A percentile compares a stretch with the other conserved stretches of the same genome.
Evolutionary conservation across 2,329 filamentous ascomycete genomes (phyloP).

Genomic region (Dactylella cylindrospora): DNA sequence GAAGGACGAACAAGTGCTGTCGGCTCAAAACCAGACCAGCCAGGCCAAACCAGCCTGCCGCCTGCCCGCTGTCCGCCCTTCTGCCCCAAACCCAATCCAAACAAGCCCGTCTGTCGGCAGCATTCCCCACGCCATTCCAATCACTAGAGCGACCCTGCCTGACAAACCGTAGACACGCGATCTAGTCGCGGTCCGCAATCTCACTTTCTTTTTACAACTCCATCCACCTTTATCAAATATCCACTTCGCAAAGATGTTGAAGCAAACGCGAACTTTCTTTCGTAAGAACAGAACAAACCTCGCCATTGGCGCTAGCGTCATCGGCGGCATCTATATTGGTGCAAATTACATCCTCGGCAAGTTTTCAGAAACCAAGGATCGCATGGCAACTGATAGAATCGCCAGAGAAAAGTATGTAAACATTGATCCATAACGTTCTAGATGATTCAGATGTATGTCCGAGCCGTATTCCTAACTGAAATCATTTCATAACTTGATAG

Average conservation of each 20-base stretch:
- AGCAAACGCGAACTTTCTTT: conserved; percentile 83
- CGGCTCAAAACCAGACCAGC: too few species aligned
- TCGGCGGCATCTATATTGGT: conserved; percentile 87
- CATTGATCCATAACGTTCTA: conserved; percentile 1
- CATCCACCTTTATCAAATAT: conserved; percentile 36
- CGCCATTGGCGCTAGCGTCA: conserved; percentile 80
- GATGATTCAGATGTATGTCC: neutral
- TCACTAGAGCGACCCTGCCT: too few species aligned
- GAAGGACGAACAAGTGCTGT: too few species aligned
- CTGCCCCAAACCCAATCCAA: too few species aligned
- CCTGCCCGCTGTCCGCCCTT: too few species aligned
- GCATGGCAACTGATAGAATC: conserved; percentile 93
- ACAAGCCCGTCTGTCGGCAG: too few species aligned
- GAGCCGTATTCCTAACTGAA: neutral
- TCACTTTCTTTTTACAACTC: neutral
- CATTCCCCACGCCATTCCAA: conserved; percentile 10
- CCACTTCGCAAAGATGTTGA: conserved; percentile 59
- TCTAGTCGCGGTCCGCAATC: neutral
- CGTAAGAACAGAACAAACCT: conserved; percentile 87
- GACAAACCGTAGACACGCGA: conserved; percentile 14
- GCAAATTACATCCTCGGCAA: conserved; percentile 91
- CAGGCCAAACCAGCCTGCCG: too few species aligned
- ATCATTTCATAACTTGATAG: conserved; percentile 57
- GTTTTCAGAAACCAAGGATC: conserved; percentile 88
- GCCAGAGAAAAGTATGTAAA: conserved; percentile 85